These are phyloP conservation scores for Lodderomyces beijingensis DNA, from an alignment of 1,139 yeast species.

Conservation along the genomic window DNA sequence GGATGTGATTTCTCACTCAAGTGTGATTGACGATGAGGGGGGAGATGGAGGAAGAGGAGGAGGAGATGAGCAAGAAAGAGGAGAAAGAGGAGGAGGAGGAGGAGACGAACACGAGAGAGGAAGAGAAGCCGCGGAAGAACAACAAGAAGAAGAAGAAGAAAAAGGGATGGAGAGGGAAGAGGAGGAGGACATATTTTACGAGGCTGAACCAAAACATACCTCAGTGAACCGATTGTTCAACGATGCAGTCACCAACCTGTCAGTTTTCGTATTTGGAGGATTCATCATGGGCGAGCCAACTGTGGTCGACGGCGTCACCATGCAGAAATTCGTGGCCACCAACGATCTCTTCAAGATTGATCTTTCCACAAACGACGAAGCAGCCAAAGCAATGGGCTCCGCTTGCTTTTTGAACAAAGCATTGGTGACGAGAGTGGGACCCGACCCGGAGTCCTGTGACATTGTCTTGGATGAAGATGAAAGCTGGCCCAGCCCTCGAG, in stretches of 20 bases:
- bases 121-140: too few relatives aligned
- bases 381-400: constrained; percentile 5
- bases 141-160: too few relatives aligned
- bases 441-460: constrained; percentile 10
- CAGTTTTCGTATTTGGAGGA: constrained; percentile 42
- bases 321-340: constrained; percentile 26
- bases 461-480: constrained; percentile 11
- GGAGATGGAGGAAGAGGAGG: too few relatives aligned
- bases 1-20: too few relatives aligned
- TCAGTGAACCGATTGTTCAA: constrained; percentile 8
- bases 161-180: too few relatives aligned
- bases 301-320: constrained; percentile 13
- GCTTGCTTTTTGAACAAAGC: constrained; percentile 21
- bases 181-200: neutral
- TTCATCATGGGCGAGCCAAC: constrained; percentile 17
- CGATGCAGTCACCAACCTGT: constrained; percentile 12
- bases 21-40: too few relatives aligned
- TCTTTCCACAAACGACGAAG: constrained; percentile 16
- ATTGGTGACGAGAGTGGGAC: constrained; percentile 15
- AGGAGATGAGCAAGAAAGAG: constrained; percentile 1
- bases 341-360: constrained; percentile 38
- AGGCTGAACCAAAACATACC: neutral
- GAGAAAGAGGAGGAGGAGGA: neutral
- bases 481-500: constrained; percentile 37
- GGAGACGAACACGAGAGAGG: too few relatives aligned